Conservation (phyloP, 306 rosid species). For the Casuarina equisetifolia region DNA sequence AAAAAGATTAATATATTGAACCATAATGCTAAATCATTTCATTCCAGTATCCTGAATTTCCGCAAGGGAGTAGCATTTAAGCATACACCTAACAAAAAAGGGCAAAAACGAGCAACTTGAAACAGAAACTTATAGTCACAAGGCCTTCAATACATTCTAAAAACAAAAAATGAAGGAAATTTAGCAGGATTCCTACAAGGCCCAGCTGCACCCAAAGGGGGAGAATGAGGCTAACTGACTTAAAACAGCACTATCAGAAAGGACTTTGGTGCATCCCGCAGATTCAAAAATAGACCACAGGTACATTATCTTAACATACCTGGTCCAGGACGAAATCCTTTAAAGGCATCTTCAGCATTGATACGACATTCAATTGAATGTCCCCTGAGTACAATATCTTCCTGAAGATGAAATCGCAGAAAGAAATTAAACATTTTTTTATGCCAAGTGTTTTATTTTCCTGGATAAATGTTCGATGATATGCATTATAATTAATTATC, state of each 20-base stretch:
- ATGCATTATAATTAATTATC: slow-evolving; percentile 12
- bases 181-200: background rate
- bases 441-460: background rate
- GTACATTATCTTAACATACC: slow-evolving; percentile 44
- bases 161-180: background rate
- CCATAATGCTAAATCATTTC: background rate
- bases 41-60: background rate
- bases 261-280: slow-evolving; percentile 11
- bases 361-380: slow-evolving; percentile 98
- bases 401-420: slow-evolving; percentile 49
- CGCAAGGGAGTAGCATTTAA: background rate
- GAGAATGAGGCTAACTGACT: slow-evolving; percentile 3
- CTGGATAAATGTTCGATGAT: slow-evolving; percentile 7
- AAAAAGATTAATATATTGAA: background rate
- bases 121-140: background rate
- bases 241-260: slow-evolving; percentile 17
- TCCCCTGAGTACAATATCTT: slow-evolving; percentile 89
- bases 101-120: background rate
- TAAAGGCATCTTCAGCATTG: slow-evolving; percentile 98
- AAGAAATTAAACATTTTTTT: slow-evolving; percentile 25
- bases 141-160: background rate
- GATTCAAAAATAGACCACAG: slow-evolving; percentile 24
- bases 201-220: background rate
- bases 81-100: background rate
- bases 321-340: slow-evolving; percentile 97